These are phyloP conservation scores for Lanmaoa rubissima DNA, from an alignment of 768 basidiomycete species.

Conservation along the genomic window DNA sequence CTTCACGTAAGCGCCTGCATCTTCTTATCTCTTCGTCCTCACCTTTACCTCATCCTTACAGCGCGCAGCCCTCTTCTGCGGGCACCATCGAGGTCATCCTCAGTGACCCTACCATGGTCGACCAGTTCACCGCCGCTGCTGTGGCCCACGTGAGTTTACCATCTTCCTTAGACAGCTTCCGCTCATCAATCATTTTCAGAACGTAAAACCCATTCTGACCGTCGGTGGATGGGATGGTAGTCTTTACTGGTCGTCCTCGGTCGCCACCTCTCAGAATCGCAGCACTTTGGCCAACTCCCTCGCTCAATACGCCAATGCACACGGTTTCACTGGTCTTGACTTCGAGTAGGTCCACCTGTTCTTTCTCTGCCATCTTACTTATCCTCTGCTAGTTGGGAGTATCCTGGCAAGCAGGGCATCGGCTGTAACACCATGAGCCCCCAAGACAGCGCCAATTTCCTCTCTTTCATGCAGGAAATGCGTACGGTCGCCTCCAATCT, in stretches of 20 bases:
- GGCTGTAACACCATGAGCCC: constrained; percentile 64
- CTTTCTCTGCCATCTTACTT: neutral
- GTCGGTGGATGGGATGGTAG: constrained; percentile 72
- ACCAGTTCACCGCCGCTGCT: constrained; percentile 26
- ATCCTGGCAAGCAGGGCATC: constrained; percentile 66
- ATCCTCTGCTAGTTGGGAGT: constrained; percentile 70
- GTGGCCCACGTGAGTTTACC: constrained; percentile 21
- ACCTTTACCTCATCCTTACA: neutral
- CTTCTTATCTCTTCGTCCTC: neutral
- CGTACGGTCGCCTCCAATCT: constrained; percentile 54
- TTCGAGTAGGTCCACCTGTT: constrained; percentile 50
- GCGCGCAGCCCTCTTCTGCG: constrained; percentile 23
- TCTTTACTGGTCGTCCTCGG: constrained; percentile 56
- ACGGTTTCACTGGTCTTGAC: constrained; percentile 62
- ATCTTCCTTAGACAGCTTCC: too few species aligned
- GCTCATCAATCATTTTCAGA: constrained; percentile 31
- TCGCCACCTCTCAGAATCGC: constrained; percentile 53
- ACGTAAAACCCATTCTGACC: constrained; percentile 55
- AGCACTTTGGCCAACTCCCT: constrained; percentile 58
- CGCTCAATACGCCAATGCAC: constrained; percentile 43
- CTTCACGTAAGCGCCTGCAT: constrained; percentile 42
- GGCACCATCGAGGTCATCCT: constrained; percentile 13
- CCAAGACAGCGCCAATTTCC: constrained; percentile 75
- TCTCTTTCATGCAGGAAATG: constrained; percentile 71
- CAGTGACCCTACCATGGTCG: constrained; percentile 3